Evolutionary conservation across 495 filamentous ascomycete genomes (phyloP).

Genomic region (Trichodelitschia bisporula): DNA sequence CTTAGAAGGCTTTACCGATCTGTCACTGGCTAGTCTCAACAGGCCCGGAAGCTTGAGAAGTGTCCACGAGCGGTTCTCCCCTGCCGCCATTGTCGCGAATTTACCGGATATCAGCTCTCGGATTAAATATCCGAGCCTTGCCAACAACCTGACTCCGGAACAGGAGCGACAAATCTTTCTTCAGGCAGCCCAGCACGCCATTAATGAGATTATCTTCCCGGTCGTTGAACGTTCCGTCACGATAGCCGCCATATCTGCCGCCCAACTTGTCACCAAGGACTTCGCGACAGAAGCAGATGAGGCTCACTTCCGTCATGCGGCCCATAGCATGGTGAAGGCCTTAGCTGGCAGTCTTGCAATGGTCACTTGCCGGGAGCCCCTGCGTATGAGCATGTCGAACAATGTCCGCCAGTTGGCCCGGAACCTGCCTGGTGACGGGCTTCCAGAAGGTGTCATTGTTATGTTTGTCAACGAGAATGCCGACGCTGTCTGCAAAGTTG

Average conservation of each 20-base stretch:
- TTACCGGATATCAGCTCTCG: constrained; percentile 57
- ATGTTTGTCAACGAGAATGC: constrained; percentile 98
- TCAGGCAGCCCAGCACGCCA: constrained; percentile 58
- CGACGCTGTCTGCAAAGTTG: constrained; percentile 71
- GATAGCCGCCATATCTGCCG: constrained; percentile 86
- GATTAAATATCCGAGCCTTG: constrained; percentile 49
- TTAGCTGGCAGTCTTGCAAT: constrained; percentile 80
- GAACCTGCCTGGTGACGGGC: constrained; percentile 31
- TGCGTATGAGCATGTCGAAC: constrained; percentile 87
- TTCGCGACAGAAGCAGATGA: constrained; percentile 85
- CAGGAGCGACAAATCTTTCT: constrained; percentile 62
- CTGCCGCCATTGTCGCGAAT: constrained; percentile 42
- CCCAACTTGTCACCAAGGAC: constrained; percentile 84
- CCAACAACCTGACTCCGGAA: constrained; percentile 21
- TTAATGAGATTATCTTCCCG: constrained; percentile 85
- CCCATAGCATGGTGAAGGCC: constrained; percentile 75
- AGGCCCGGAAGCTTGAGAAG: no score
- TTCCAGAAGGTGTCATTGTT: constrained; percentile 69
- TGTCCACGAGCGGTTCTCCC: constrained; percentile 43
- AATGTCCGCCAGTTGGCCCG: constrained; percentile 63
- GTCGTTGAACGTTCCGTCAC: constrained; percentile 94
- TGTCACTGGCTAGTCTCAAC: constrained; percentile 46
- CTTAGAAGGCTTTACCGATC: constrained; percentile 53
- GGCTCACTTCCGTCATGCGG: constrained; percentile 55
- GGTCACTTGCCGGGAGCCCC: constrained; percentile 93